Evolutionary conservation across 352 stramenopile genomes (phyloP), one percentile per base, ranked within the genome.

Genomic region (Plasmopara muralis): DNA sequence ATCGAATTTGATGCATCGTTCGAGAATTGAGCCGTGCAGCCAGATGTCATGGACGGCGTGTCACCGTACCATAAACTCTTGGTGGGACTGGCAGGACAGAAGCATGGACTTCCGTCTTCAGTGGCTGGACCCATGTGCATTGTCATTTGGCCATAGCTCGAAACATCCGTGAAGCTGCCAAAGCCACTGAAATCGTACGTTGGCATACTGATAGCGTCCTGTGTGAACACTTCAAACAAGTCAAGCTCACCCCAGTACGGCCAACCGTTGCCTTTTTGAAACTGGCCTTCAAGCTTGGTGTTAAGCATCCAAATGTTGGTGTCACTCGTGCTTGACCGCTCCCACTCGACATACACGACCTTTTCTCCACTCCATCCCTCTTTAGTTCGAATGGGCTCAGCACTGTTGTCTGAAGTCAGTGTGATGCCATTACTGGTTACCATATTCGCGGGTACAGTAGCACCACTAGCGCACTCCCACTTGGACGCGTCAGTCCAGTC

Each of bases 281-380:
- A 90, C 57, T 90, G 79, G 45, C 62, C 57, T 49, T 70, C 8
- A n/a, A 90, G 48, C 60, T 83, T 83, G 5, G 74, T 90, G 62
- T 87, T 87, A 25, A 90, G 72, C 72, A 90, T 83, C 79, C 79
- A 90, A 55, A 90, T 87, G 74, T 90, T 90, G 39, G 77, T 87
- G 58, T 90, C 76, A 18, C 71, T 87, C 40, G 72, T 61, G 33
- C 58, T 64, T 39, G 74, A 72, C 16, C 72, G 70, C 46, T 83
- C 69, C 79, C 79, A 90, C 62, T 85, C 70, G 25, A 90, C 68
- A 56, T 69, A 70, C 54, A 90, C 62, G 25, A 90, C 73, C 58
- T 87, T 86, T 55, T 87, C 74, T 10, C 76, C 76, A 34, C 70
- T 71, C 76, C 76, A 90, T 34, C 74, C 79, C 30, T 70, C 53